These are phyloP conservation scores for Fonsecaea erecta DNA, from an alignment of 2,329 filamentous ascomycete species.

Conservation along the genomic window DNA sequence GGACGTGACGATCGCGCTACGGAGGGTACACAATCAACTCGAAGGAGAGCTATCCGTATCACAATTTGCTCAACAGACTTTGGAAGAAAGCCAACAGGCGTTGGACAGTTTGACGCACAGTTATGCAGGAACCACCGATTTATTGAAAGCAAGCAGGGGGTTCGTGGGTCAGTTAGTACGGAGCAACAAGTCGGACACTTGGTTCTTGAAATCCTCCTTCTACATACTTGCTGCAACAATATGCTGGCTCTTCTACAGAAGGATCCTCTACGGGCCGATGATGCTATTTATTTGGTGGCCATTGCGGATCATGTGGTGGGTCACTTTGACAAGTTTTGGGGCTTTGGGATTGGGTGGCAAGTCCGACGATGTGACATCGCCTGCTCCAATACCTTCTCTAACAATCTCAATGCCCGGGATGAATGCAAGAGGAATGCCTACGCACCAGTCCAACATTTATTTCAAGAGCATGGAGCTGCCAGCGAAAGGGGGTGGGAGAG, in stretches of 20 bases:
- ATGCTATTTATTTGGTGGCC: slow-evolving; percentile 91
- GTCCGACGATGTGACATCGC: slow-evolving; percentile 8
- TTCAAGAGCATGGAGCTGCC: slow-evolving; percentile 29
- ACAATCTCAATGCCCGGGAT: slow-evolving; percentile 27
- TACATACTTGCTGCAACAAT: slow-evolving; percentile 79
- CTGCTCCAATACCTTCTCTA: slow-evolving; percentile 21
- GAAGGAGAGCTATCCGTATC: slow-evolving; percentile 81
- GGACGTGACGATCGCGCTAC: slow-evolving; percentile 82
- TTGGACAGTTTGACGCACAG: slow-evolving; percentile 79
- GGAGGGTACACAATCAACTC: slow-evolving; percentile 85
- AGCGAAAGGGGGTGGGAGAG: slow-evolving; percentile 50
- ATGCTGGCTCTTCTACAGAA: slow-evolving; percentile 81
- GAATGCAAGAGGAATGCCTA: slow-evolving; percentile 26
- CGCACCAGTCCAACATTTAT: slow-evolving; percentile 17
- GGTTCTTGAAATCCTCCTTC: slow-evolving; percentile 92
- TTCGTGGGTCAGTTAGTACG: slow-evolving; percentile 78
- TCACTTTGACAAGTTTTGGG: slow-evolving; percentile 60
- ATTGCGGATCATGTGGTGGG: slow-evolving; percentile 67
- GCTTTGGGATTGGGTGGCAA: slow-evolving; percentile 23
- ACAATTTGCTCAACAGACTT: slow-evolving; percentile 85
- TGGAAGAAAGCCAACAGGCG: slow-evolving; percentile 69
- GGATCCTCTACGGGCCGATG: slow-evolving; percentile 83
- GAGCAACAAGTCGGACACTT: slow-evolving; percentile 94
- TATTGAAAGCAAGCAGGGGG: slow-evolving; percentile 74
- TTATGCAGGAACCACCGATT: slow-evolving; percentile 77